phyloP scores from a whole-genome alignment of 345 rosid species.

The Bruguiera parviflora region DNA sequence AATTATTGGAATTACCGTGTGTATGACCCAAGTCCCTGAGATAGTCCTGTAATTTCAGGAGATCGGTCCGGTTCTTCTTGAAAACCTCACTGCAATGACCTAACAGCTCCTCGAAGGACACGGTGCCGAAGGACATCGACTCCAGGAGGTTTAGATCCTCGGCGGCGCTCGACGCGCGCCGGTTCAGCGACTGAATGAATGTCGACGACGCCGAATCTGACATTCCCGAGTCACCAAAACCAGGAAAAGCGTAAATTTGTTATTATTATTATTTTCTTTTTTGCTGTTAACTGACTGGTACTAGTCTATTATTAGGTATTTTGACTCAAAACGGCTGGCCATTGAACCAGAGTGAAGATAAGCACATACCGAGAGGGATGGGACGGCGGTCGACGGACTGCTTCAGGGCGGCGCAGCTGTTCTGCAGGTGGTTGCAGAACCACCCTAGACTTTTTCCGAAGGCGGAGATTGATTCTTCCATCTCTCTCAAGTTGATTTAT shows the following conservation, averaged over 20 bases:
- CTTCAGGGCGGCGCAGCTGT: slow-evolving; percentile 70
- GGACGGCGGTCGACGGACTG: slow-evolving; percentile 74
- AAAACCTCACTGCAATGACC: slow-evolving; percentile 75
- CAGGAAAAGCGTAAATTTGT: neutral
- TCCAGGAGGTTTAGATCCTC: slow-evolving; percentile 61
- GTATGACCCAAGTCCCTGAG: slow-evolving; percentile 44
- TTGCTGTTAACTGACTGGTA: neutral
- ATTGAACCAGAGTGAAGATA: neutral
- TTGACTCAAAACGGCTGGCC: too few species aligned
- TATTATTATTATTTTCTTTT: neutral
- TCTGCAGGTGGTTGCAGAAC: slow-evolving; percentile 67
- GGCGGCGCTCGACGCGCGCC: slow-evolving; percentile 49
- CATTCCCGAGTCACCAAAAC: neutral
- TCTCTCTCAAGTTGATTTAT: slow-evolving; percentile 4
- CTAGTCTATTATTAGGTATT: neutral
- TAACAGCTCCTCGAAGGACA: slow-evolving; percentile 78
- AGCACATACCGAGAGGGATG: slow-evolving; percentile 58
- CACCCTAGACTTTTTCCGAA: slow-evolving; percentile 48
- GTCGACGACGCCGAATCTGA: slow-evolving; percentile 82
- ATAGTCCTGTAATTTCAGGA: slow-evolving; percentile 43
- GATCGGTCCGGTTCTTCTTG: slow-evolving; percentile 46
- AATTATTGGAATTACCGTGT: slow-evolving; percentile 31
- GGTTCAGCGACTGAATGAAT: slow-evolving; percentile 65
- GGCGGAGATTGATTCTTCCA: slow-evolving; percentile 53
- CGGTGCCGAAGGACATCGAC: slow-evolving; percentile 70